A percentile compares a stretch with the other conserved stretches of the same genome.
Conservation (phyloP, 2,329 filamentous ascomycete species). For the Colletotrichum cordylinicola region DNA sequence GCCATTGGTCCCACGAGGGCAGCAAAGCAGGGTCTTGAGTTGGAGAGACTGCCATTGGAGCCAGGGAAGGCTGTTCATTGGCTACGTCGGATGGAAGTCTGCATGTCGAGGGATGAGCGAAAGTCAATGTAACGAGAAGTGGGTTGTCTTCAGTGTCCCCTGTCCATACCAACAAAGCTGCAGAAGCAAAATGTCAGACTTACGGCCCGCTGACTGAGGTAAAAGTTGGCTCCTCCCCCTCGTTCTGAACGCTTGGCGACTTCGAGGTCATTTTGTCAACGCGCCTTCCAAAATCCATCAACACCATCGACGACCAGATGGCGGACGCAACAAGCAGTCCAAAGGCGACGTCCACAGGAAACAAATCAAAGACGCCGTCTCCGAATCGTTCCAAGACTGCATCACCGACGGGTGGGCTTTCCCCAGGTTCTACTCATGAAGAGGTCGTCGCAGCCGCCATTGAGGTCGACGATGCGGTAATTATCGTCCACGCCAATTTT, state of each 20-base stretch:
- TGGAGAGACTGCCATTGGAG: neutral
- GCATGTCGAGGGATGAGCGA: neutral
- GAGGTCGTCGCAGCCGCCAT: neutral
- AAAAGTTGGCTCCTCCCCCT: neutral
- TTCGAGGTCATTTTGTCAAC: neutral
- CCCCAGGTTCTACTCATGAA: neutral
- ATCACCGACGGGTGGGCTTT: neutral
- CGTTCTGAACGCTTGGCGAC: neutral
- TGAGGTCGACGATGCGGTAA: neutral
- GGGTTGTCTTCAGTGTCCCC: neutral
- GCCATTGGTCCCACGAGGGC: neutral
- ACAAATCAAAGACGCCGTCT: neutral
- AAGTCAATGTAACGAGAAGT: neutral
- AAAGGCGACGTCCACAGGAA: neutral
- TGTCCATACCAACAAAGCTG: neutral
- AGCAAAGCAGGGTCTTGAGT: neutral
- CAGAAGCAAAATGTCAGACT: neutral
- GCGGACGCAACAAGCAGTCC: neutral
- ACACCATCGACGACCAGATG: fast-evolving
- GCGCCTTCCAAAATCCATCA: neutral
- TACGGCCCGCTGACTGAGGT: neutral
- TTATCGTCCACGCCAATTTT: neutral
- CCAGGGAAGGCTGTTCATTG: neutral
- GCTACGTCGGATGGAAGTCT: neutral
- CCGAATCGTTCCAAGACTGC: neutral